phyloP scores from a whole-genome alignment of 2,329 filamentous ascomycete species.

The Stenocarpella maydis region DNA sequence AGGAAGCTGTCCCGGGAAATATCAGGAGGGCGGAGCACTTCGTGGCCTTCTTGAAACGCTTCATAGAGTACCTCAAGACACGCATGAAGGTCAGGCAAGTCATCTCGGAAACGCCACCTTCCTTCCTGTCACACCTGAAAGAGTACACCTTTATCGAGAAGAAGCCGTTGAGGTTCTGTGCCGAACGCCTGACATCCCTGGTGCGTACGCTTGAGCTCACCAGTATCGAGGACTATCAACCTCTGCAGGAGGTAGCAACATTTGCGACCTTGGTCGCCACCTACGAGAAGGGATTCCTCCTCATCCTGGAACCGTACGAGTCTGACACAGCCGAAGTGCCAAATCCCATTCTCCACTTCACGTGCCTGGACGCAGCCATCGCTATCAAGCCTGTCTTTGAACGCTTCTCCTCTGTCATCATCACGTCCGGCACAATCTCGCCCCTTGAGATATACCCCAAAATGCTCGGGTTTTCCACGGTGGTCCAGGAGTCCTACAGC shows the following conservation, averaged over 20 bases:
- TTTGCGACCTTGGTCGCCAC: constrained; percentile 96
- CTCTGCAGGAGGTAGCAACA: constrained; percentile 95
- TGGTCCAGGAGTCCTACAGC: constrained; percentile 95
- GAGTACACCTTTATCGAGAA: constrained; percentile 98
- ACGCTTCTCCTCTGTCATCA: constrained; percentile 96
- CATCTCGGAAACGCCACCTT: constrained; percentile 95
- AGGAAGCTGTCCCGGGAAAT: constrained; percentile 95
- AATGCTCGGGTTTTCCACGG: constrained; percentile 92
- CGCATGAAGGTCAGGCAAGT: constrained; percentile 98
- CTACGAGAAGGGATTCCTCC: constrained; percentile 93
- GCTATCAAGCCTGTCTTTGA: constrained; percentile 98
- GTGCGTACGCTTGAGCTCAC: constrained; percentile 95
- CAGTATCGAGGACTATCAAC: constrained; percentile 97
- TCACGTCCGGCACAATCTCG: constrained; percentile 96
- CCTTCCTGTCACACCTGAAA: constrained; percentile 90
- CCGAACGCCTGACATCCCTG: constrained; percentile 91
- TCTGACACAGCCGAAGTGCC: constrained; percentile 94
- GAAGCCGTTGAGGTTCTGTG: constrained; percentile 93
- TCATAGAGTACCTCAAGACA: constrained; percentile 97
- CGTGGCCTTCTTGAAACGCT: constrained; percentile 90
- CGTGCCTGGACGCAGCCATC: constrained; percentile 95
- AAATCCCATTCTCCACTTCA: constrained; percentile 96
- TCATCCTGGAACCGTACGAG: constrained; percentile 97
- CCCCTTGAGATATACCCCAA: constrained; percentile 99
- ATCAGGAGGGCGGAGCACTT: constrained; percentile 97